A percentile compares a stretch with the other conserved stretches of the same genome.
Evolutionary conservation across 1,139 yeast species (phyloP).

Genomic region (Lodderomyces parapsilosis): DNA sequence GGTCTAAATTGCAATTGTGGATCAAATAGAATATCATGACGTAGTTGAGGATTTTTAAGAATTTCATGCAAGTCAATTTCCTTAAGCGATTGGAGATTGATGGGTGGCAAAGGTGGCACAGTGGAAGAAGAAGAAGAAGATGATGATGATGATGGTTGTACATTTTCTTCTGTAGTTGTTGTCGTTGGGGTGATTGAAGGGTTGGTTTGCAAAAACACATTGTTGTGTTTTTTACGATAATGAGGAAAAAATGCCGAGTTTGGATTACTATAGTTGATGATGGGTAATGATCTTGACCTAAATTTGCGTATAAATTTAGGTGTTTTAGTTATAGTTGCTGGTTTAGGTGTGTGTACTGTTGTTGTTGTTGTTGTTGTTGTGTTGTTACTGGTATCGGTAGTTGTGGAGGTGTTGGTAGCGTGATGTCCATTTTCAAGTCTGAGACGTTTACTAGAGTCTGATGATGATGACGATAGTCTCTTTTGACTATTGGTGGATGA

Average conservation of each 20-base stretch:
- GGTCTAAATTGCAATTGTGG: slow-evolving; percentile 93
- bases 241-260: slow-evolving; percentile 16
- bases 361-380: slow-evolving; percentile 5
- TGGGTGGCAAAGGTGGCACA: slow-evolving; percentile 67
- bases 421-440: slow-evolving; percentile 11
- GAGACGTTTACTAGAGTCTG: slow-evolving; percentile 16
- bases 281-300: slow-evolving; percentile 44
- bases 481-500: slow-evolving; percentile 3
- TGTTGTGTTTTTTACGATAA: slow-evolving; percentile 10
- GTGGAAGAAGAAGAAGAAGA: too few species aligned
- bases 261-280: slow-evolving; percentile 22
- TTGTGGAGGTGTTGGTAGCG: slow-evolving; percentile 6
- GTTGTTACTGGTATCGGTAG: slow-evolving; percentile 17
- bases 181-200: slow-evolving; percentile 1
- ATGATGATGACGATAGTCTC: slow-evolving; percentile 15
- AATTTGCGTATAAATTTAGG: slow-evolving; percentile 41
- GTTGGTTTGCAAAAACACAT: slow-evolving; percentile 2
- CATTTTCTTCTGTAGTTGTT: slow-evolving; percentile 4
- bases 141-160: slow-evolving; percentile 22
- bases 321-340: slow-evolving; percentile 20
- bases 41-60: slow-evolving; percentile 83
- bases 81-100: slow-evolving; percentile 75
- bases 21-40: slow-evolving; percentile 91
- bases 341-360: slow-evolving; percentile 10
- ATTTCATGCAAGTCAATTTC: slow-evolving; percentile 90